Conservation (phyloP, 148 eudicot genomes). For the Selenicereus undatus region DNA sequence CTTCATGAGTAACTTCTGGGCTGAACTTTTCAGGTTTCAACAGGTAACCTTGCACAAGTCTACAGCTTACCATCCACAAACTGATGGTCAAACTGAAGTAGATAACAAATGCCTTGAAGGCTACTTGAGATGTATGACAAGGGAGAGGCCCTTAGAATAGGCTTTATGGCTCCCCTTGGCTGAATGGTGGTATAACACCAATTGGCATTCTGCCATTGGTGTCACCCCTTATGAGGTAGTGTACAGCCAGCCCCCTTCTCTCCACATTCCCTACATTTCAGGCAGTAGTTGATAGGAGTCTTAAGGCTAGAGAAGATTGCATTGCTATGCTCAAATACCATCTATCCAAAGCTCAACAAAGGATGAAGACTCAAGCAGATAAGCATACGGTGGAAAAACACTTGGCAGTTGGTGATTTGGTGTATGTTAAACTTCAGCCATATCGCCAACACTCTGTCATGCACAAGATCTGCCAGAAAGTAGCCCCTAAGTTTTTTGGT, state of each 20-base stretch:
- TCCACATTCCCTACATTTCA: background rate
- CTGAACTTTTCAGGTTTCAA: background rate
- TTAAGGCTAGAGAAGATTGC: background rate
- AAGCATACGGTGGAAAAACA: background rate
- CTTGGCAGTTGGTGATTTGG: background rate
- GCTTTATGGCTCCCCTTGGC: background rate
- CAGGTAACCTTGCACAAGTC: background rate
- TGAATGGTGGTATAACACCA: too few species aligned
- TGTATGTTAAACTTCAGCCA: background rate
- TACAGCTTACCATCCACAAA: background rate
- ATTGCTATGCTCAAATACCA: background rate
- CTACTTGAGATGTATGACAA: background rate
- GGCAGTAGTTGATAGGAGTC: background rate
- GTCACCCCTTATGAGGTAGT: background rate
- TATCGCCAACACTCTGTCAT: background rate
- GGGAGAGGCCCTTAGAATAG: background rate
- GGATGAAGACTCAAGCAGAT: background rate
- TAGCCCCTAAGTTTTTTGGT: background rate
- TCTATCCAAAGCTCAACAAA: background rate
- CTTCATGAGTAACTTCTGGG: background rate
- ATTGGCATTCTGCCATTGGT: background rate
- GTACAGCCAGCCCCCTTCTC: background rate
- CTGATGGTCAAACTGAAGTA: slow-evolving; percentile 1
- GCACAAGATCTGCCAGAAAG: background rate
- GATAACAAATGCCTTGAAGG: background rate